Percentiles rank a stretch among this genome's conserved stretches.
These are phyloP conservation scores for Thalassiosira profunda DNA, from an alignment of 108 stramenopile genomes.

Conservation along the genomic window DNA sequence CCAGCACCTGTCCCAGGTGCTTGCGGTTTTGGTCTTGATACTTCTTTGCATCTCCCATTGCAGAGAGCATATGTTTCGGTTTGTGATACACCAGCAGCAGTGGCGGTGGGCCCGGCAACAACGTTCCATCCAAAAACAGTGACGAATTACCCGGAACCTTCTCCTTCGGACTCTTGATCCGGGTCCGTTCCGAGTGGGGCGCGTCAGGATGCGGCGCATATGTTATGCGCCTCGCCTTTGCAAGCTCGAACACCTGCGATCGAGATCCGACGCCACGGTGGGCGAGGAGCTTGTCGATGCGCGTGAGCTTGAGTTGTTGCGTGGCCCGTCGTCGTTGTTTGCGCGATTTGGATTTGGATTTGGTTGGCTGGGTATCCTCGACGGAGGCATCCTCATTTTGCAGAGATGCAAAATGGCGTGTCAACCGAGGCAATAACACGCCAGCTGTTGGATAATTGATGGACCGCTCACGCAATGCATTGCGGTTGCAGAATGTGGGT, in stretches of 20 bases:
- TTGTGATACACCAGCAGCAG: conserved; percentile 78
- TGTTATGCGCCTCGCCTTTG: conserved; percentile 69
- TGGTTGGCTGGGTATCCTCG: not conserved
- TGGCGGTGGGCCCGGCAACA: conserved; percentile 66
- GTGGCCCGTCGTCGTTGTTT: conserved; percentile 26
- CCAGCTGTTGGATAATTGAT: too few species aligned
- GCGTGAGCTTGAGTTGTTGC: conserved; percentile 42
- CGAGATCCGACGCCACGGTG: conserved; percentile 77
- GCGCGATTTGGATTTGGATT: conserved; percentile 8
- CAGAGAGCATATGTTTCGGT: conserved; percentile 85
- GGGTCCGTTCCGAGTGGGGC: conserved; percentile 27
- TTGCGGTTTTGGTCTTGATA: conserved; percentile 51
- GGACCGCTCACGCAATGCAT: too few species aligned
- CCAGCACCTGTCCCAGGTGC: conserved; percentile 41
- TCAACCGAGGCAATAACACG: too few species aligned
- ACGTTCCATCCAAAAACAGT: conserved; percentile 72
- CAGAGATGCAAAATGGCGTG: too few species aligned
- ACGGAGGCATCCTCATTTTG: not conserved
- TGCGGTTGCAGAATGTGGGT: too few species aligned
- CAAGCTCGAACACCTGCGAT: conserved; percentile 67
- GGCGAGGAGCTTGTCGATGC: conserved; percentile 84
- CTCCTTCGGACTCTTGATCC: conserved; percentile 62
- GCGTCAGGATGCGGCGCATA: conserved; percentile 10
- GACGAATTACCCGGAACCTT: conserved; percentile 64
- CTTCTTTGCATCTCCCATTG: conserved; percentile 67